These are phyloP conservation scores for Cladosporium sp. DNA, from an alignment of 2,329 filamentous ascomycete genomes.

Conservation along the genomic window DNA sequence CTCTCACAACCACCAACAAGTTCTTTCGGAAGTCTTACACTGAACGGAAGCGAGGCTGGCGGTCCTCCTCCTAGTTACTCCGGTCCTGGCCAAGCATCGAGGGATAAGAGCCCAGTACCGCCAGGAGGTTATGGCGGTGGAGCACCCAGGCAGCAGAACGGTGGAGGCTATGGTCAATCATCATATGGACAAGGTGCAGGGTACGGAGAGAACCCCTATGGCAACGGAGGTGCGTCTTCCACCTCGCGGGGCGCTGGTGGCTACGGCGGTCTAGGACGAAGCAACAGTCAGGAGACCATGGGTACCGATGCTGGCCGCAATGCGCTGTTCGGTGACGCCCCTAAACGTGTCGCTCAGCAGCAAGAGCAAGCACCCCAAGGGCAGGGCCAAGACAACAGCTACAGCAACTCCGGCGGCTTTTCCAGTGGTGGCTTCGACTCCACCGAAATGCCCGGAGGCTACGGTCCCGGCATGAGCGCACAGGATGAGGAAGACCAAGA, in stretches of 20 bases:
- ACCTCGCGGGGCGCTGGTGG: constrained; percentile 39
- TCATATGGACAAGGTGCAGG: constrained; percentile 41
- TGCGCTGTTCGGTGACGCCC: constrained; percentile 60
- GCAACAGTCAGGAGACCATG: constrained; percentile 47
- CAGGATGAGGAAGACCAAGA: constrained; percentile 75
- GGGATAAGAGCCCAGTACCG: constrained; percentile 42
- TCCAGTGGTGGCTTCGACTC: constrained; percentile 26
- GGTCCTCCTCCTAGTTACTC: constrained; percentile 35
- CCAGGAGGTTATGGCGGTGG: constrained; percentile 41
- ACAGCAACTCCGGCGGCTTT: constrained; percentile 27
- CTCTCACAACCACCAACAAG: constrained; percentile 27
- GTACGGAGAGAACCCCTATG: constrained; percentile 52
- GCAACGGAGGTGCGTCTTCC: constrained; percentile 42
- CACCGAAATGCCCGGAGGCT: constrained; percentile 31
- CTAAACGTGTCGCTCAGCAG: constrained; percentile 48
- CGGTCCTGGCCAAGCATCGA: constrained; percentile 26
- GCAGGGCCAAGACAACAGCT: constrained; percentile 24
- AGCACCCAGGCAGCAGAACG: constrained; percentile 21
- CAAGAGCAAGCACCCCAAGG: constrained; percentile 30
- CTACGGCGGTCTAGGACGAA: constrained; percentile 53
- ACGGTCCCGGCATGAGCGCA: constrained; percentile 66
- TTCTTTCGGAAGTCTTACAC: constrained; percentile 27
- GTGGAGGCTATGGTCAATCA: constrained; percentile 21
- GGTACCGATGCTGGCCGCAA: constrained; percentile 55
- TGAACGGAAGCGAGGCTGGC: constrained; percentile 21